phyloP scores from a whole-genome alignment of 2,329 filamentous ascomycete species.

The Cytospora leucostoma region DNA sequence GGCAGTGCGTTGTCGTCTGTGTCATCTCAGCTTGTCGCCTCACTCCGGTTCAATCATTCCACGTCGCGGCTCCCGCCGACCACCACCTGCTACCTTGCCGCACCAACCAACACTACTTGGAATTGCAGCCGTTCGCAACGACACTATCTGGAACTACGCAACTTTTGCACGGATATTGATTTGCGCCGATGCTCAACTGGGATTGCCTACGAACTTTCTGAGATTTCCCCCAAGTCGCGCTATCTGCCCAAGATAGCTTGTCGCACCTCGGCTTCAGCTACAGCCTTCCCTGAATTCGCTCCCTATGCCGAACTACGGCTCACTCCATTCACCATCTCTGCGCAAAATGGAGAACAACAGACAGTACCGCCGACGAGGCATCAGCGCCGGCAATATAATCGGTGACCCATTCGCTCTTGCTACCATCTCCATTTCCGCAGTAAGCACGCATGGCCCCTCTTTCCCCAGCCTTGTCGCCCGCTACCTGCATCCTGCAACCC shows the following conservation, averaged over 20 bases:
- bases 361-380: constrained; percentile 58
- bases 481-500: constrained; percentile 3
- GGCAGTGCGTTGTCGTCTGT: neutral
- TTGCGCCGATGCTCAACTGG: constrained; percentile 24
- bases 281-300: constrained; percentile 8
- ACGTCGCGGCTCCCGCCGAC: constrained; percentile 15
- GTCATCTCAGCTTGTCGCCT: neutral
- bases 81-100: constrained; percentile 9
- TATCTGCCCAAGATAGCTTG: constrained; percentile 16
- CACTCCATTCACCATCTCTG: constrained; percentile 71
- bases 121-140: neutral
- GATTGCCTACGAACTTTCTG: neutral
- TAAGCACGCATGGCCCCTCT: constrained; percentile 53
- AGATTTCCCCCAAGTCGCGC: constrained; percentile 7
- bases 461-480: constrained; percentile 3
- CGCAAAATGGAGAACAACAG: constrained; percentile 77
- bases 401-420: constrained; percentile 96
- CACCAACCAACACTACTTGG: constrained; percentile 9
- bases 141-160: neutral
- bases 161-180: constrained; percentile 7
- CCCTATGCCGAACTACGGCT: constrained; percentile 76
- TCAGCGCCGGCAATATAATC: constrained; percentile 85
- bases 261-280: constrained; percentile 5
- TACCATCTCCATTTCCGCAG: constrained; percentile 86
- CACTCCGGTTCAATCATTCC: neutral